Evolutionary conservation across 495 filamentous ascomycete species (phyloP).

Genomic region (Penicillium longicatenatum): DNA sequence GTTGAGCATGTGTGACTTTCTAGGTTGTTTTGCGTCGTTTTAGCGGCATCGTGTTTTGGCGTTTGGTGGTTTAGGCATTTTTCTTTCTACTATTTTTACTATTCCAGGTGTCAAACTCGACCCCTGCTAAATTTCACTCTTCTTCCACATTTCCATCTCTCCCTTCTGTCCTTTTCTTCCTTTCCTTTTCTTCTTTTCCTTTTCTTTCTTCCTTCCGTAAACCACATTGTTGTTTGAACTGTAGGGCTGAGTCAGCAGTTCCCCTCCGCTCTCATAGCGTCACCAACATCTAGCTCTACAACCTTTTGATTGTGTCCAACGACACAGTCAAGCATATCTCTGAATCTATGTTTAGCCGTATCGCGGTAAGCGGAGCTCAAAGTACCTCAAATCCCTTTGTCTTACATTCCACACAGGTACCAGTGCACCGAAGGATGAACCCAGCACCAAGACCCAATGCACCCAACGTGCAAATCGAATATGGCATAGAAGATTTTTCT

Average conservation of each 20-base stretch:
- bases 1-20: slow-evolving; percentile 21
- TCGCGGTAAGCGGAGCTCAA: too few relatives aligned
- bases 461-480: too few relatives aligned
- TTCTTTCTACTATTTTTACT: slow-evolving; percentile 1
- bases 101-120: background rate
- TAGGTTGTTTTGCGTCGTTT: slow-evolving; percentile 26
- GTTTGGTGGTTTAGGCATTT: slow-evolving; percentile 19
- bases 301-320: too few relatives aligned
- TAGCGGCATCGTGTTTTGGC: slow-evolving; percentile 42
- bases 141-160: background rate
- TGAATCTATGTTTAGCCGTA: too few relatives aligned
- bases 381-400: too few relatives aligned
- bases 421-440: too few relatives aligned
- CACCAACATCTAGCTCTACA: background rate
- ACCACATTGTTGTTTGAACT: background rate
- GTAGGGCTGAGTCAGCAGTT: background rate
- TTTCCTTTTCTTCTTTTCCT: too few relatives aligned
- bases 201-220: background rate
- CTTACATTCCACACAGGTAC: too few relatives aligned
- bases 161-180: background rate
- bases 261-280: background rate
- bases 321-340: too few relatives aligned
- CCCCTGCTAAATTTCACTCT: background rate
- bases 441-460: too few relatives aligned
- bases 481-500: background rate